Evolutionary conservation across 176 grass and related monocot species (phyloP).

Genomic region (Tuctoria greenei): DNA sequence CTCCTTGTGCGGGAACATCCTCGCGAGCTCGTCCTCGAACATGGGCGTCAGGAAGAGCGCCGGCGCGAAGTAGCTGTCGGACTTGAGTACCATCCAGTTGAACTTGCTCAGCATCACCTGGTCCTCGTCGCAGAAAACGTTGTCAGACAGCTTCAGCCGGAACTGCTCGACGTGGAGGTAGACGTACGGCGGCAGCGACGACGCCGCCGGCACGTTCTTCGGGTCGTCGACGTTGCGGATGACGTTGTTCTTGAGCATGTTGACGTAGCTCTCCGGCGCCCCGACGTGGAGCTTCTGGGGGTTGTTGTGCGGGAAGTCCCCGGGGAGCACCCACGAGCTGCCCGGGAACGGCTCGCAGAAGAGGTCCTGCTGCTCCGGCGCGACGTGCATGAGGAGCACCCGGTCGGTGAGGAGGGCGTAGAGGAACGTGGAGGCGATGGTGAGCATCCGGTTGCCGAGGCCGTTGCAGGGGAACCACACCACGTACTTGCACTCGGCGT

Average conservation of each 20-base stretch:
- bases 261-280: slow-evolving; percentile 63
- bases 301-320: slow-evolving; percentile 57
- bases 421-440: slow-evolving; percentile 68
- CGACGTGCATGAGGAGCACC: slow-evolving; percentile 56
- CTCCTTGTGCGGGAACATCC: slow-evolving; percentile 67
- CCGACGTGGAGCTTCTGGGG: slow-evolving; percentile 40
- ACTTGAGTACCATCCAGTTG: slow-evolving; percentile 79
- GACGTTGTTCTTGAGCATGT: slow-evolving; percentile 55
- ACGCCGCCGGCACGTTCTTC: slow-evolving; percentile 17
- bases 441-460: slow-evolving; percentile 88
- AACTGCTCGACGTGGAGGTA: slow-evolving; percentile 72
- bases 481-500: slow-evolving; percentile 62
- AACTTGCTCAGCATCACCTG: slow-evolving; percentile 63
- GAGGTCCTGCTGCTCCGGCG: slow-evolving; percentile 57
- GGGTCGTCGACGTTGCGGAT: slow-evolving; percentile 36
- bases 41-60: slow-evolving; percentile 67
- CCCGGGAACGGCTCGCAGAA: slow-evolving; percentile 87
- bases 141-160: slow-evolving; percentile 48
- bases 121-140: slow-evolving; percentile 78
- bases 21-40: slow-evolving; percentile 53
- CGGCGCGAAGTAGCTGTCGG: slow-evolving; percentile 82
- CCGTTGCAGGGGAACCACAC: slow-evolving; percentile 87
- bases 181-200: slow-evolving; percentile 60
- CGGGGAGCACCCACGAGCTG: slow-evolving; percentile 72
- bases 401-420: slow-evolving; percentile 82